Conservation (phyloP, 2,329 filamentous ascomycete genomes). For the Trichoderma polysporum region DNA sequence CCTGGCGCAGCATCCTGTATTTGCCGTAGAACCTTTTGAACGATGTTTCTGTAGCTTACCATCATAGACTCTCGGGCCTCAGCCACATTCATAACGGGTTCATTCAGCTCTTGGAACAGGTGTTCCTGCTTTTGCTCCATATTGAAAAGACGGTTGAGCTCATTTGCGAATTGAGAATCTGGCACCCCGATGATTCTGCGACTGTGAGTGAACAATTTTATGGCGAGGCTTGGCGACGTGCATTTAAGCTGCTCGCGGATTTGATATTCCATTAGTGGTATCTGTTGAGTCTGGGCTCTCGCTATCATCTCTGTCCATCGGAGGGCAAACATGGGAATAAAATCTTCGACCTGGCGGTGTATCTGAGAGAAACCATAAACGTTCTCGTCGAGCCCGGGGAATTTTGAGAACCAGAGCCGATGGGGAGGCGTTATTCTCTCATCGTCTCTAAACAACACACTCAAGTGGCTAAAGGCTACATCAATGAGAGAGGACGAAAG, state of each 20-base stretch:
- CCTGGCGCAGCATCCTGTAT: background rate
- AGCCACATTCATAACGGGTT: background rate
- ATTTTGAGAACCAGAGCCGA: constrained; percentile 33
- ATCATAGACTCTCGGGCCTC: background rate
- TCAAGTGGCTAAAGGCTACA: constrained; percentile 26
- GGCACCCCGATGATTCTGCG: constrained; percentile 30
- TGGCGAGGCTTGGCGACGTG: constrained; percentile 27
- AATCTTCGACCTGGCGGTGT: constrained; percentile 24
- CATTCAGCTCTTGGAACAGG: background rate
- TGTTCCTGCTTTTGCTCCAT: constrained; percentile 29
- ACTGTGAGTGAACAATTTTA: constrained; percentile 33
- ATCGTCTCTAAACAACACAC: constrained; percentile 28
- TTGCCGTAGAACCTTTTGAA: background rate
- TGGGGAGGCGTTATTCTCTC: constrained; percentile 26
- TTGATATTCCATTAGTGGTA: constrained; percentile 33
- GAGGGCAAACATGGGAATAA: constrained; percentile 27
- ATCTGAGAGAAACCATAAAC: background rate
- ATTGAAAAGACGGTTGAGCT: constrained; percentile 28
- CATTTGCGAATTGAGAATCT: constrained; percentile 23
- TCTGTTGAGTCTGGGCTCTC: constrained; percentile 24
- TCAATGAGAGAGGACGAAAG: constrained; percentile 23
- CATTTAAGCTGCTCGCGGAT: constrained; percentile 28
- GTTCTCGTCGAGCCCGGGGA: constrained; percentile 24
- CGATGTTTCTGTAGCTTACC: background rate
- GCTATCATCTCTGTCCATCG: constrained; percentile 27